A percentile compares a stretch with the other conserved stretches of the same genome.
Conservation (phyloP, 2,329 filamentous ascomycete species). For the Paecilomyces formosus region DNA sequence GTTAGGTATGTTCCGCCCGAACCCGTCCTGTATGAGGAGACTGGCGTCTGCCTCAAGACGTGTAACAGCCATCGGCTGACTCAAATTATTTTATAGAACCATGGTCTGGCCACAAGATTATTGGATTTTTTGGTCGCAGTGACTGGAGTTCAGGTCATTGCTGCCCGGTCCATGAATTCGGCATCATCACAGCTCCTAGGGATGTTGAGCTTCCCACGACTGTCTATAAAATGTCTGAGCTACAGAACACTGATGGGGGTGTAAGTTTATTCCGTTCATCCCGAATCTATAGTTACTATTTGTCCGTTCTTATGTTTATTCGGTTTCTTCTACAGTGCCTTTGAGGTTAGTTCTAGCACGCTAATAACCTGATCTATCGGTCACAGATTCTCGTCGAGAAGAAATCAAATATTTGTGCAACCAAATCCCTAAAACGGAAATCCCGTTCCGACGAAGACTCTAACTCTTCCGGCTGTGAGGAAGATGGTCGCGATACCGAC, state of each 20-base stretch:
- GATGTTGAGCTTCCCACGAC: conserved; percentile 31
- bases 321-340: not conserved
- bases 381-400: not conserved
- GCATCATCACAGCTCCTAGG: conserved; percentile 40
- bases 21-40: not conserved
- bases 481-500: too few species aligned
- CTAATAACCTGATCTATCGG: not conserved
- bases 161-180: conserved; percentile 32
- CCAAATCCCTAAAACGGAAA: too few species aligned
- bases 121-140: conserved; percentile 42
- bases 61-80: conserved; percentile 18
- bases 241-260: conserved; percentile 12
- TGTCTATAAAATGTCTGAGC: conserved; percentile 36
- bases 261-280: not conserved
- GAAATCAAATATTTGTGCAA: too few species aligned
- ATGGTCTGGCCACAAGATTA: conserved; percentile 29
- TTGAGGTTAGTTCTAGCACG: not conserved
- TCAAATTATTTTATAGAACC: not conserved
- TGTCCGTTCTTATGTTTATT: not conserved
- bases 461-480: too few species aligned
- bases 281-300: not conserved
- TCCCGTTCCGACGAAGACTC: too few species aligned
- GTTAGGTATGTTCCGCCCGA: not conserved
- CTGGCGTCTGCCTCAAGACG: not conserved
- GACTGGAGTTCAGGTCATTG: conserved; percentile 13